phyloP scores from a whole-genome alignment of 2,329 filamentous ascomycete genomes.

The Trichoderma sp. region DNA sequence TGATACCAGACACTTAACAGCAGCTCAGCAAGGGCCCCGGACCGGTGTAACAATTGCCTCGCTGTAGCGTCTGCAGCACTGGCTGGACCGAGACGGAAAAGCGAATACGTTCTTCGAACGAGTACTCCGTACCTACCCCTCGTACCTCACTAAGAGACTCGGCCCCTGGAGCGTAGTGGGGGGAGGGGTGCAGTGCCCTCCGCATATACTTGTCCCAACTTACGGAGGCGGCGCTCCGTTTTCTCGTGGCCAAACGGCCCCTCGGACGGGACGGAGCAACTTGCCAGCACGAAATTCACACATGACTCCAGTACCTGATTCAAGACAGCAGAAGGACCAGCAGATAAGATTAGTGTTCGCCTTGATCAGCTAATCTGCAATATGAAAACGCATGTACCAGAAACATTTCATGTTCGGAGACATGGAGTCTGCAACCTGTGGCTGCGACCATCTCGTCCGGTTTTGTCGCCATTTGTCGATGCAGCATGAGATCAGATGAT shows the following conservation, averaged over 20 bases:
- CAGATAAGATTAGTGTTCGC: background rate
- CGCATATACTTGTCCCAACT: background rate
- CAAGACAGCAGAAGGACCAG: background rate
- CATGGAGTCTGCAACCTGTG: background rate
- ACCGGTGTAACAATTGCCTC: background rate
- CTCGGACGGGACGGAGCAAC: background rate
- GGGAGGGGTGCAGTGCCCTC: constrained; percentile 6
- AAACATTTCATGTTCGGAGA: background rate
- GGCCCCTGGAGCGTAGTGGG: constrained; percentile 7
- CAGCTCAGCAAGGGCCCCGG: background rate
- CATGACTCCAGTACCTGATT: background rate
- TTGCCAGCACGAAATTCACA: background rate
- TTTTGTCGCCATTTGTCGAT: background rate
- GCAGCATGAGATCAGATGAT: constrained; percentile 12
- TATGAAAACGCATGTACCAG: background rate
- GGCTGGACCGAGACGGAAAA: background rate
- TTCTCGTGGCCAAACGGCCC: background rate
- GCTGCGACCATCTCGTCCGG: background rate
- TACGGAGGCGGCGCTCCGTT: constrained; percentile 8
- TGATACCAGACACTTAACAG: background rate
- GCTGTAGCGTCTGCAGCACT: background rate
- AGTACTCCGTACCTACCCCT: background rate
- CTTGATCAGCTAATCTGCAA: background rate
- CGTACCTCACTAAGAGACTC: background rate
- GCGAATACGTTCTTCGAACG: background rate